These are phyloP conservation scores for Viridothelium virens DNA, from an alignment of 495 filamentous ascomycete species.

Conservation along the genomic window DNA sequence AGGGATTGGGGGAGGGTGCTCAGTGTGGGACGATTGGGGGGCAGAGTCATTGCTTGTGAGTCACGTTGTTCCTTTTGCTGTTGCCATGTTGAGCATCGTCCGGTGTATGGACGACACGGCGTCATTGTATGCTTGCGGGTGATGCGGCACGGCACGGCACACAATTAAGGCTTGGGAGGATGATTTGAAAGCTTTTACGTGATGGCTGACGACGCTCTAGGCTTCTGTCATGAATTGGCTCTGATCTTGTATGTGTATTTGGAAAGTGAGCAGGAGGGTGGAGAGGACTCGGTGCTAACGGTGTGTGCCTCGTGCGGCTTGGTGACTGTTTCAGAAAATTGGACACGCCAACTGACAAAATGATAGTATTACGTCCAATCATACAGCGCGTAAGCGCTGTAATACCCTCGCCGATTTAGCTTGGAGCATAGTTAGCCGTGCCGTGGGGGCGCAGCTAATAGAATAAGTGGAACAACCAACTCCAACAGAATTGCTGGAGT, in stretches of 20 bases:
- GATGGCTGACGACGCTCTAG: conserved; percentile 31
- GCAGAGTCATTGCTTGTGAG: conserved; percentile 79
- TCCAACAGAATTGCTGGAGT: background rate
- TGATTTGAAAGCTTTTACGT: conserved; percentile 13
- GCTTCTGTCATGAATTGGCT: conserved; percentile 65
- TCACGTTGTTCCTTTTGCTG: background rate
- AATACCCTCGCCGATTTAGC: background rate
- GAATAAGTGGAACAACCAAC: background rate
- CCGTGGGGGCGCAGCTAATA: background rate
- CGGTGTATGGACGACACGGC: too few relatives aligned
- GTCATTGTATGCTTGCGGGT: too few relatives aligned
- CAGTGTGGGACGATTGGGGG: conserved; percentile 80
- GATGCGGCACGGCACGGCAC: conserved; percentile 2
- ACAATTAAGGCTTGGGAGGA: background rate
- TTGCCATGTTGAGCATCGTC: too few relatives aligned
- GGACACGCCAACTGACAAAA: background rate
- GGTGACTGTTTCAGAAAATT: background rate
- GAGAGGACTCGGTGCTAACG: conserved; percentile 35
- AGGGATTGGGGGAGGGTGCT: conserved; percentile 85
- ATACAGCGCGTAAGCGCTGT: conserved; percentile 14
- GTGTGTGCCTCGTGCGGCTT: conserved; percentile 26
- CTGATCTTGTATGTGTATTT: conserved; percentile 86
- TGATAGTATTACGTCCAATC: conserved; percentile 14
- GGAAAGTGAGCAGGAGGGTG: conserved; percentile 27
- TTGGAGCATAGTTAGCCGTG: background rate